Conservation (phyloP, 169 alveolate genomes). For the Eimeria praecox region DNA sequence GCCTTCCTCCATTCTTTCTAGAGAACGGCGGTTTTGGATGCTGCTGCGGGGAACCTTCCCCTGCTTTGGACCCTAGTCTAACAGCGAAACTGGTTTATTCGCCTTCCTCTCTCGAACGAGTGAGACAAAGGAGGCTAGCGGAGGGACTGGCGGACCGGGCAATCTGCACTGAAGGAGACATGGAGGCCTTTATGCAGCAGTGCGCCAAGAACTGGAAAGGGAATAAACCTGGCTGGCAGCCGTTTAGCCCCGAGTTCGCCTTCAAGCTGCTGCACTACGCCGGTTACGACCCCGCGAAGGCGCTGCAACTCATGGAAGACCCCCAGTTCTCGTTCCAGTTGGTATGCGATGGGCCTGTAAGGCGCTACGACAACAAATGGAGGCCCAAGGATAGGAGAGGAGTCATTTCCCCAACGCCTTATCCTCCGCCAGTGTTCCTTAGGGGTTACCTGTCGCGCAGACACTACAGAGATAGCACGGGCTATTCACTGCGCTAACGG, state of each 20-base stretch:
- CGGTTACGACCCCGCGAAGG: slow-evolving; percentile 92
- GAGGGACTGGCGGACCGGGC: slow-evolving; percentile 89
- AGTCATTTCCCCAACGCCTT: slow-evolving; percentile 85
- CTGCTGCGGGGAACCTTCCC: slow-evolving; percentile 40
- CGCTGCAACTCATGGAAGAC: slow-evolving; percentile 90
- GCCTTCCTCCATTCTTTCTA: slow-evolving; percentile 90
- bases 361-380: slow-evolving; percentile 93
- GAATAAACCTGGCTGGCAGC: slow-evolving; percentile 93
- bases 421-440: slow-evolving; percentile 78
- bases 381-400: slow-evolving; percentile 92
- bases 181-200: slow-evolving; percentile 89
- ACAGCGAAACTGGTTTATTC: slow-evolving; percentile 91
- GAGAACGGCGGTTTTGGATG: slow-evolving; percentile 79
- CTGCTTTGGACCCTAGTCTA: slow-evolving; percentile 78
- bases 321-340: slow-evolving; percentile 89
- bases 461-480: slow-evolving; percentile 77
- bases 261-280: slow-evolving; percentile 91
- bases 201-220: slow-evolving; percentile 92
- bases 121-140: slow-evolving; percentile 85
- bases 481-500: slow-evolving; percentile 69
- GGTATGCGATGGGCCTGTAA: slow-evolving; percentile 92
- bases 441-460: slow-evolving; percentile 77
- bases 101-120: slow-evolving; percentile 90
- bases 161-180: slow-evolving; percentile 89
- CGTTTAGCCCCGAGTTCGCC: slow-evolving; percentile 93